Base-by-base conservation (phyloP, 352 stramenopile genomes). In the Phytophthora sojae region DNA sequence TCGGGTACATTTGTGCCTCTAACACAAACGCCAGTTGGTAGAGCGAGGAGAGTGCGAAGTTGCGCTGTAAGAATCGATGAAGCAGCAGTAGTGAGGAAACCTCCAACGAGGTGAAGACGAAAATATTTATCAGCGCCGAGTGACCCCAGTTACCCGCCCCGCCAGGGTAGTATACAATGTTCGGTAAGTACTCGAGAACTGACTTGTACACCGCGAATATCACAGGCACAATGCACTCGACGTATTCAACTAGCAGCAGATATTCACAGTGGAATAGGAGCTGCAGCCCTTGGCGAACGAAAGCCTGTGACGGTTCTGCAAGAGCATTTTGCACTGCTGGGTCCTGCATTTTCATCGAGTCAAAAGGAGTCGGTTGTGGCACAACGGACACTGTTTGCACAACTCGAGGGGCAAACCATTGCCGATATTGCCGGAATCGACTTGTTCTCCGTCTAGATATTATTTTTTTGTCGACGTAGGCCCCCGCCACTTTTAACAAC, bases 1-100 rank as follows among this genome's bases (percentile, higher is more conserved):
- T 32, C 11, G 23, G 49, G 9, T 55, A 55, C 19, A 55, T 55
- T 35, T 55, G 49, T 11, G 49, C 23, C 49, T 55, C 49, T 19
- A 55, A 17, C 49, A 55, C 49, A 19, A 55, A 55, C 23, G 21
- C 49, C 23, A 55, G 23, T 32, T 55, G 49, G 7, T 55, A 55
- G 11, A 55, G 9, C 23, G 49, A 55, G 12, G 49, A 55, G 12
- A 55, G 23, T 1, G 21, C 49, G 12, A 55, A 55, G 21, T 32
- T 55, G 49, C 49, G 49, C 12, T n/a, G 19, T 32, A 55, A 12
- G n/a, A 55, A 32, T 55, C 19, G 19, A 12, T 55, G 49, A 4
- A 55, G 49, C 11, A 55, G n/a, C 8, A 29, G 12, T 8, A 55
- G 23, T 7, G 49, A 55, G 9, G 0, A 11, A 32, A 55, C 8